Percentiles rank a stretch among this genome's conserved stretches.
Conservation (phyloP, 2,329 filamentous ascomycete species). For the Fusarium secorum region DNA sequence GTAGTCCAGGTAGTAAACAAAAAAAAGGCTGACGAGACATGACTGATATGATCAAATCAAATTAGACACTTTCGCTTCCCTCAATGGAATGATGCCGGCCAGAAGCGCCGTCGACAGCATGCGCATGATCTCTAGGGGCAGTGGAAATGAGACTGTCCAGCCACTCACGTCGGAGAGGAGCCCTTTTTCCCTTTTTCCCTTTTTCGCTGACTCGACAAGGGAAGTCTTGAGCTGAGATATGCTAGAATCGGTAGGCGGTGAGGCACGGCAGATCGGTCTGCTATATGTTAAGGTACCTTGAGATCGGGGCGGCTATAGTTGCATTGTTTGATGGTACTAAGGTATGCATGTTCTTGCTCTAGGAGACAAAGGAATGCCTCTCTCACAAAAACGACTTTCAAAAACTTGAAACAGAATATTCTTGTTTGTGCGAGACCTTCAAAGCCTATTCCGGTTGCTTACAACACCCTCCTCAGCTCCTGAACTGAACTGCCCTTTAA, state of each 20-base stretch:
- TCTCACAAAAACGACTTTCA: neutral
- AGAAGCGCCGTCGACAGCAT: neutral
- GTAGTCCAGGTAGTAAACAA: neutral
- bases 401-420: neutral
- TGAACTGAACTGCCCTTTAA: neutral
- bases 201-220: slow-evolving; percentile 17
- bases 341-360: neutral
- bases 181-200: neutral
- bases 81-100: slow-evolving; percentile 10
- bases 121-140: slow-evolving; percentile 16
- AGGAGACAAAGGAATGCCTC: slow-evolving; percentile 4
- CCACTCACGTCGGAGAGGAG: slow-evolving; percentile 20
- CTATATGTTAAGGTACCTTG: no score
- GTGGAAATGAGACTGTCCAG: slow-evolving; percentile 27
- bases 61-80: slow-evolving; percentile 32
- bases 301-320: no score
- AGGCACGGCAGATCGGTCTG: neutral
- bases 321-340: neutral
- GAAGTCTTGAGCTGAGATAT: neutral
- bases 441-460: neutral
- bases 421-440: neutral
- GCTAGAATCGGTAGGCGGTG: slow-evolving; percentile 3
- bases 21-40: neutral
- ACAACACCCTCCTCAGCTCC: neutral
- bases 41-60: slow-evolving; percentile 15